Evolutionary conservation across 208 protist genomes (phyloP), one percentile per base, ranked within the genome.

Genomic region (Wallacemonas rigidus): DNA sequence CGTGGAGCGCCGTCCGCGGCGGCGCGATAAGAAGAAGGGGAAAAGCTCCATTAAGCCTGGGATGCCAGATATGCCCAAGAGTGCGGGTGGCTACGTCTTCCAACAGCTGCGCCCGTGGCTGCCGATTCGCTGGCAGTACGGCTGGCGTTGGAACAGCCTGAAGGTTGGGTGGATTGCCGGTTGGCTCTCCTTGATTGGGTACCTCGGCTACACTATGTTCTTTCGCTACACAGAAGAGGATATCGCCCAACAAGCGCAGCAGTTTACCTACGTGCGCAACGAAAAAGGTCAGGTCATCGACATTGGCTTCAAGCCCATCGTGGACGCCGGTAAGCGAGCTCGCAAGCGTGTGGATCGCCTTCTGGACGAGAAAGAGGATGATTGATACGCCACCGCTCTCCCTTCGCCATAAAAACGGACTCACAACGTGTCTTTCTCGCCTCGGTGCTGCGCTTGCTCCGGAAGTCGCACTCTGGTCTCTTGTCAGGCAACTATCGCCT

Each of bases 251-350:
- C 82, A 88, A 71, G 91, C 91, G 17, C 77, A 82, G n/a, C 77
- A 85, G 70, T 96, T 89, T 76, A 94, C 88, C 11, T 96, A 93
- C 74, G 86, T 96, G 56, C 85, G 87, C 38, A 91, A 96, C 64
- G 91, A 94, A 14, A 71, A 72, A 8, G 91, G 91, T 0, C 79
- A 94, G 44, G 91, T 96, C 56, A 80, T 94, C 6, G 91, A 96
- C 53, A 93, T 96, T 73, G 88, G 85, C 0, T 96, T 86, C 62
- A 96, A 96, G 76, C 88, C 88, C 6, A 69, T 96, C 15, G 79
- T 96, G 40, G 91, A 96, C 58, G 80, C 91, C 3, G 80, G 67
- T 15, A 84, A 78, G 44, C 86, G 89, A 11, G 91, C 91, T 0
- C 71, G 79, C 6, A 69, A 75, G 50, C 80, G 91, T 3, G 83